Conservation (phyloP, 306 rosid species). For the Ziziphus jujuba region DNA sequence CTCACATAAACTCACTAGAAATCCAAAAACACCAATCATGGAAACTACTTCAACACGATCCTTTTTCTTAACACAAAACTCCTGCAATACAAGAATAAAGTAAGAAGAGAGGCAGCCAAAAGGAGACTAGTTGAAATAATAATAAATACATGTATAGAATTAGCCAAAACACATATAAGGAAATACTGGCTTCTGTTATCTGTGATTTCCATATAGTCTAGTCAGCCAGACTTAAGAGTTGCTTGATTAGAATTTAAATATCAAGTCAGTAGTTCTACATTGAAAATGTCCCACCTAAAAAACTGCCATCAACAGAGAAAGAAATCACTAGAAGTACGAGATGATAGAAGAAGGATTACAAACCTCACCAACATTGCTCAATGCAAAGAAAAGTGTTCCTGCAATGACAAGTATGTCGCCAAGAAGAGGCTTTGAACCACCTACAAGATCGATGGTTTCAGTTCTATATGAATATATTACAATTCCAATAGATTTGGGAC, state of each 20-base stretch:
- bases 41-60: slow-evolving; percentile 57
- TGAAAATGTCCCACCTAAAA: too few relatives aligned
- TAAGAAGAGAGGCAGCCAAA: background rate
- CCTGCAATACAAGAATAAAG: slow-evolving; percentile 45
- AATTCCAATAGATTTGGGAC: background rate
- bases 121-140: too few relatives aligned
- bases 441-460: slow-evolving; percentile 30
- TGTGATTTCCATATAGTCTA: background rate
- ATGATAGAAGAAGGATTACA: slow-evolving; percentile 5
- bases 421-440: slow-evolving; percentile 48
- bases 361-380: slow-evolving; percentile 77
- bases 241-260: too few relatives aligned
- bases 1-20: slow-evolving; percentile 45
- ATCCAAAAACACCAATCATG: slow-evolving; percentile 63
- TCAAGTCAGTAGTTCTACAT: too few relatives aligned
- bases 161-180: background rate
- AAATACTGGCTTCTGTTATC: background rate
- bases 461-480: background rate
- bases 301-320: too few relatives aligned
- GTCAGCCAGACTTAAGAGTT: too few relatives aligned
- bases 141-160: background rate
- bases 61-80: slow-evolving; percentile 62
- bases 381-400: slow-evolving; percentile 55
- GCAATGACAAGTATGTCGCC: slow-evolving; percentile 62
- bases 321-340: background rate